Evolutionary conservation across 164 flowering plant species (phyloP).

Genomic region (Tinospora cordifolia): DNA sequence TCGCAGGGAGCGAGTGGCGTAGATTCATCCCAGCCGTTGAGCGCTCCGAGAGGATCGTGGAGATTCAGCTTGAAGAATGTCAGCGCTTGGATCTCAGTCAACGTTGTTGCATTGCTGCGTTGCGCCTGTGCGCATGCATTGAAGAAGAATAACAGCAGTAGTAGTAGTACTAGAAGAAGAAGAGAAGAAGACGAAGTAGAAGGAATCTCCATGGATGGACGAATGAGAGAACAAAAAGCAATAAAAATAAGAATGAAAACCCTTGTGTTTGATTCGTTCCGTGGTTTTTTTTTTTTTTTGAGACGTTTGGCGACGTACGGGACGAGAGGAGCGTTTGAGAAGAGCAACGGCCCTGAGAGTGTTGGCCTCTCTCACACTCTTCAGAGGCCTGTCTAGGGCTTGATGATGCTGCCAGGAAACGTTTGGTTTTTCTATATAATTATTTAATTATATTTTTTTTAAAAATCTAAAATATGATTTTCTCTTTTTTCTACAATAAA

Average conservation of each 20-base stretch:
- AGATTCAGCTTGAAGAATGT: slow-evolving; percentile 46
- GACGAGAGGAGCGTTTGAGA: slow-evolving; percentile 1
- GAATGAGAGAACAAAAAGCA: not conserved
- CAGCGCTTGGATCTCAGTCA: slow-evolving; percentile 46
- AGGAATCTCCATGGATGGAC: slow-evolving; percentile 11
- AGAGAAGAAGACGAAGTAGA: not conserved
- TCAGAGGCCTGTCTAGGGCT: not conserved
- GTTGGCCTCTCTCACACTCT: not conserved
- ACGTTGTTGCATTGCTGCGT: slow-evolving; percentile 13
- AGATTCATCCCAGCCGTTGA: slow-evolving; percentile 60
- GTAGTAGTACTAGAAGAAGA: slow-evolving; percentile 16
- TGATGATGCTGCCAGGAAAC: not conserved
- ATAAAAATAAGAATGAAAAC: not conserved
- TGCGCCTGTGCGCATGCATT: slow-evolving; percentile 16
- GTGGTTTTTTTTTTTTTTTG: not conserved
- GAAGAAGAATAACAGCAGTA: slow-evolving; percentile 14
- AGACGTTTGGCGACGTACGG: slow-evolving; percentile 1
- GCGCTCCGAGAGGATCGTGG: slow-evolving; percentile 61
- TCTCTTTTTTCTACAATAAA: too few relatives aligned
- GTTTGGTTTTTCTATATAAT: not conserved
- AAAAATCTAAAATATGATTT: too few relatives aligned
- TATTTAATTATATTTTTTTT: too few relatives aligned
- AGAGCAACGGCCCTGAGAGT: not conserved
- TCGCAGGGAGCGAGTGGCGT: slow-evolving; percentile 83
- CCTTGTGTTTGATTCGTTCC: too few relatives aligned